Base-by-base conservation (phyloP, 176 grass and related monocot genomes). In the Thalia dealbata region DNA sequence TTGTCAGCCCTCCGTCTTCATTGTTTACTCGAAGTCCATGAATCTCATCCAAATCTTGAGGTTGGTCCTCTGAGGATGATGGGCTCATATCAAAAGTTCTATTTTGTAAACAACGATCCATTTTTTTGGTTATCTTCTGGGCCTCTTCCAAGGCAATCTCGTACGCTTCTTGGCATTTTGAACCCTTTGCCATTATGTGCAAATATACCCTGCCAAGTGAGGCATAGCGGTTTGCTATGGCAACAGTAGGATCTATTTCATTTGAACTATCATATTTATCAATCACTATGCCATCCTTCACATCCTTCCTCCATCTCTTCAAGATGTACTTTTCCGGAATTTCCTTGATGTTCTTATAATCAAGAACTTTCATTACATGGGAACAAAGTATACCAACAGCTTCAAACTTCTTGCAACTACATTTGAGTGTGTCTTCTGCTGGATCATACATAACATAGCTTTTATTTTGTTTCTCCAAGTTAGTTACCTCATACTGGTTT, bases 291-390 rank as follows among this genome's bases (percentile, higher is more conserved):
- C 65, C 50, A 52, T 59, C 64, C 73, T 77, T 82, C 54, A 67
- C 72, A 26, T 82, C 73, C 19, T 82, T 78, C 29, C 54, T 83
- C 75, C 81, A 78, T 55, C 74, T 78, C 66, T 70, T 83, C 58
- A 83, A 41, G 58, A 83, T 71, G 45, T 83, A 83, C 75, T 83
- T 83, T 78, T 83, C 75, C 29, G 75, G 74, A 83, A 83, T 83
- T 83, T 83, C 81, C 68, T 83, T 83, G 38, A 69, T 83, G 54
- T 83, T 83, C 76, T 73, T 83, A 56, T 78, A 73, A 65, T 83
- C 81, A 72, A 83, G 59, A 75, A 83, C 81, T 51, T 83, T 83
- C 58, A 83, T 58, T 50, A 52, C 41, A 73, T 83, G 81, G 29
- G 81, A 83, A 63, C 75, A 83, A 61, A 83, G 75, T 72, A 78